Evolutionary conservation across 768 basidiomycete species (phyloP).

Genomic region (Glaciozyma martinii): DNA sequence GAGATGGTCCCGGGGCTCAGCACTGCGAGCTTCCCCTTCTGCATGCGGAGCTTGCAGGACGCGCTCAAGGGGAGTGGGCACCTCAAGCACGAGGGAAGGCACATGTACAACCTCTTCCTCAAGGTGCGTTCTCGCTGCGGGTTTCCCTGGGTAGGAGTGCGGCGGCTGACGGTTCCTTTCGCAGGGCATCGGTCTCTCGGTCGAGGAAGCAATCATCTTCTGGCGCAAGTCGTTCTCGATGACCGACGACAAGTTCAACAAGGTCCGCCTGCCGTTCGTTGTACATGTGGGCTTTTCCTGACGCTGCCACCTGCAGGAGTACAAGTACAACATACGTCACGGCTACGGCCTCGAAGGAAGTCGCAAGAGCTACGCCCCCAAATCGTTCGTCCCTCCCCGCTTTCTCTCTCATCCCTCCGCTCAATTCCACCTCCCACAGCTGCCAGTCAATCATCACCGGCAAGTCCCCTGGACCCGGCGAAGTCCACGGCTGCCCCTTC

Average conservation of each 20-base stretch:
- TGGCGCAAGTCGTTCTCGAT: constrained; percentile 83
- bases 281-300: no score
- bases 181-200: constrained; percentile 80
- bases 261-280: constrained; percentile 36
- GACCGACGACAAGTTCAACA: constrained; percentile 92
- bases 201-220: constrained; percentile 87
- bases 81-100: constrained; percentile 80
- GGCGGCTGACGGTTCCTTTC: neutral
- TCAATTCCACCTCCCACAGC: constrained; percentile 43
- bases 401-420: neutral
- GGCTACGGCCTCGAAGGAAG: constrained; percentile 89
- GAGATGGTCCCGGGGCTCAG: constrained; percentile 90
- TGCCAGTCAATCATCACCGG: constrained; percentile 76
- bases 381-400: constrained; percentile 56
- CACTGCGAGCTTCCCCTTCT: constrained; percentile 81
- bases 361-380: constrained; percentile 86
- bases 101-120: constrained; percentile 87
- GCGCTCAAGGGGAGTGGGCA: constrained; percentile 66
- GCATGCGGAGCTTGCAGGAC: constrained; percentile 86
- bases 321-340: constrained; percentile 95
- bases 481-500: constrained; percentile 85
- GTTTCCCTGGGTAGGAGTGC: neutral
- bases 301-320: constrained; percentile 44
- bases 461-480: constrained; percentile 57
- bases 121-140: constrained; percentile 53